Evolutionary conservation across 768 basidiomycete genomes (phyloP).

Genomic region (Megacollybia marginata): DNA sequence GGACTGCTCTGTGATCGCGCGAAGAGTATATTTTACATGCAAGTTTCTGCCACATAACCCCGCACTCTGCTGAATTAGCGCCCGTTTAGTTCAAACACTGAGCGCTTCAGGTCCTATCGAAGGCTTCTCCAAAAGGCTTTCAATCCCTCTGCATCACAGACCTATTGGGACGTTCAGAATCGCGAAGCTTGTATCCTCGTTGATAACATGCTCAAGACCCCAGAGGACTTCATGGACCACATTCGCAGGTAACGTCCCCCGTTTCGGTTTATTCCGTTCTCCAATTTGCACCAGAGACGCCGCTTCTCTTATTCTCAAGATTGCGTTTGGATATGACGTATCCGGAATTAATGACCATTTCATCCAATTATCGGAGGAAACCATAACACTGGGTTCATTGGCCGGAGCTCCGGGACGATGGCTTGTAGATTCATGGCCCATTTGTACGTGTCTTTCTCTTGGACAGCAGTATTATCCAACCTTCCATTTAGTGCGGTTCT

Average conservation of each 20-base stretch:
- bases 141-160: conserved; percentile 5
- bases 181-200: conserved; percentile 9
- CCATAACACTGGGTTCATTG: conserved; percentile 3
- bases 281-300: conserved; percentile 6
- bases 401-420: conserved; percentile 23
- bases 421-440: conserved; percentile 24
- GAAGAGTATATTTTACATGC: conserved; percentile 14
- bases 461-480: background rate
- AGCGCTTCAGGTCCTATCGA: conserved; percentile 9
- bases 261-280: background rate
- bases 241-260: conserved; percentile 5
- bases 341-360: conserved; percentile 8
- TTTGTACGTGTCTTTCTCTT: conserved; percentile 17
- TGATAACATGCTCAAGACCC: conserved; percentile 6
- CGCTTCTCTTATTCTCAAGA: conserved; percentile 12
- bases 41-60: background rate
- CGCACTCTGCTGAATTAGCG: background rate
- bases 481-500: conserved; percentile 6
- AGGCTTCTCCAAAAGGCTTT: conserved; percentile 11
- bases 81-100: conserved; percentile 8
- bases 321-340: conserved; percentile 12
- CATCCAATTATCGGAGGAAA: conserved; percentile 21
- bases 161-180: conserved; percentile 3
- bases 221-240: conserved; percentile 6
- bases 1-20: conserved; percentile 2